Evolutionary conservation across 805 yeast genomes (phyloP), one percentile per base, ranked within the genome.

Genomic region (Hanseniaspora valbyensis): DNA sequence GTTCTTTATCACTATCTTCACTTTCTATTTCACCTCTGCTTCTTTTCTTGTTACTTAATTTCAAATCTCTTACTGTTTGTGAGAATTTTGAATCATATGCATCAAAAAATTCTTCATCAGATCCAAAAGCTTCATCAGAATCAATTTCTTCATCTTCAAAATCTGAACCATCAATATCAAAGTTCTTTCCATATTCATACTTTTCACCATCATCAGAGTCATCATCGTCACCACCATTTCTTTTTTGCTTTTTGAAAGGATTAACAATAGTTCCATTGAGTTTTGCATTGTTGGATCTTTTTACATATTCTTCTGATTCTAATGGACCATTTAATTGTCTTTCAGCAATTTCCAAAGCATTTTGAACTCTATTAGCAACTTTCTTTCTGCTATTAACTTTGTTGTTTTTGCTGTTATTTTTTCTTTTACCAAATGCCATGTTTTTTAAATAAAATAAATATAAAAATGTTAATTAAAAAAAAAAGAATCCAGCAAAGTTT

Each of bases 111-210:
- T 79, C 86, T 56, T 83, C 89, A 52, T 76, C 94, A 0, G 92
- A 81, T 0, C 92, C 95, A 53, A 85, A 66, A 0, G 95, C 95
- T 58, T 83, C 95, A 63, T 88, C 96, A 0, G 95, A 85, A 58
- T 82, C 86, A 42, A 83, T 69, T 54, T 83, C 84, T 59, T 78
- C 84, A 58, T 78, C 83, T 43, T 70, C 77, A 55, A 77, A 68
- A 22, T 64, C 67, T 3, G 63, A 63, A 1, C 61, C 66, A 5
- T 56, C 66, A 12, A 56, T 61, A 16, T 55, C 62, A 13, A 58
- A 64, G 34, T 50, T 54, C 4, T 59, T 61, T 18, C 60, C 66
- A 24, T 39, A 46, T 18, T 46, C 34, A 19, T 19, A 39, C 21
- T 25, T 46, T 22, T 42, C 34, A 3, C 50, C 50, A 32, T 46